A percentile compares a stretch with the other conserved stretches of the same genome.
These are phyloP conservation scores for Lepidium didymum DNA, from an alignment of 345 rosid genomes.

Conservation along the genomic window DNA sequence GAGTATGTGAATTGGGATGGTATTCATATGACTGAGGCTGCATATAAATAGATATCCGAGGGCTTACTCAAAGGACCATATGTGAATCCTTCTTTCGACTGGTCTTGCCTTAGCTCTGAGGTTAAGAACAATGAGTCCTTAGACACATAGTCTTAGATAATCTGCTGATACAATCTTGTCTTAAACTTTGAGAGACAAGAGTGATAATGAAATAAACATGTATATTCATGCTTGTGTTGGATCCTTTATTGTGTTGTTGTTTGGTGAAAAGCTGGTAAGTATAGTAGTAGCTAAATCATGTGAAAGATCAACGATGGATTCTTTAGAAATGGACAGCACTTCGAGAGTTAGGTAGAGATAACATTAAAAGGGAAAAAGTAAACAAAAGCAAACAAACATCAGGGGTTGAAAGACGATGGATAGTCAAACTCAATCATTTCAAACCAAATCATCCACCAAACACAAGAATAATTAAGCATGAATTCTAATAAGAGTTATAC, in stretches of 20 bases:
- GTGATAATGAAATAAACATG: too few species aligned
- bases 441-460: not conserved
- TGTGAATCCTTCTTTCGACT: too few species aligned
- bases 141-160: too few species aligned
- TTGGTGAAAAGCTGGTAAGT: not conserved
- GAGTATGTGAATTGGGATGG: constrained; percentile 54
- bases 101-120: too few species aligned
- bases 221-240: not conserved
- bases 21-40: constrained; percentile 62
- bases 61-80: too few species aligned
- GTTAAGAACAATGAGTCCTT: too few species aligned
- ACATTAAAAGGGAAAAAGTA: not conserved
- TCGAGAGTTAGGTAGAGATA: too few species aligned
- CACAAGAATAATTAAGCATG: not conserved
- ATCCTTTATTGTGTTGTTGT: not conserved
- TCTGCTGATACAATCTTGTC: too few species aligned
- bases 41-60: constrained; percentile 41
- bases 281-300: not conserved
- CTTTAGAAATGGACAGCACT: not conserved
- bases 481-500: too few species aligned
- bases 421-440: not conserved
- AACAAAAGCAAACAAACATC: not conserved
- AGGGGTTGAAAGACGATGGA: not conserved
- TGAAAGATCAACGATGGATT: not conserved
- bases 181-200: too few species aligned